These are phyloP conservation scores for Kazachstania viticola DNA, from an alignment of 805 yeast genomes.

Conservation along the genomic window DNA sequence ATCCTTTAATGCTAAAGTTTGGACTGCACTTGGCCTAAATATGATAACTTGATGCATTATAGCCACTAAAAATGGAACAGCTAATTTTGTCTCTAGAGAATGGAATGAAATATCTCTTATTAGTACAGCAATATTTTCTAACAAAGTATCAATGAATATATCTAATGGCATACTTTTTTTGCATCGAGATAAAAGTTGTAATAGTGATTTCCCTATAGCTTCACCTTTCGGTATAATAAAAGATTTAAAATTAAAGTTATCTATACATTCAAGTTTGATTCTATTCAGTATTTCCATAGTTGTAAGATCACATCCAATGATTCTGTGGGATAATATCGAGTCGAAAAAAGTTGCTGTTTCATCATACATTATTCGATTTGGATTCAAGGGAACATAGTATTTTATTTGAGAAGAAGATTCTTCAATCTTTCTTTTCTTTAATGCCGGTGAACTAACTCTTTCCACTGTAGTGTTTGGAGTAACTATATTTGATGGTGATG, in stretches of 20 bases:
- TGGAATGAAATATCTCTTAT: slow-evolving; percentile 21
- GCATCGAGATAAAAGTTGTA: slow-evolving; percentile 7
- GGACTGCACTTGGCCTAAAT: slow-evolving; percentile 55
- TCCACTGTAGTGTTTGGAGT: slow-evolving; percentile 2
- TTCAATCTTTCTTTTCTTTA: slow-evolving; percentile 9
- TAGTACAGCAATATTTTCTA: slow-evolving; percentile 18
- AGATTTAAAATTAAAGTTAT: slow-evolving; percentile 8
- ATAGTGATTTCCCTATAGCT: slow-evolving; percentile 18
- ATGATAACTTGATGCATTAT: slow-evolving; percentile 42
- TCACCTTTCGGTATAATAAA: slow-evolving; percentile 10
- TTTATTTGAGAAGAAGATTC: slow-evolving; percentile 1
- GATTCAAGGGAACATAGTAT: slow-evolving; percentile 8
- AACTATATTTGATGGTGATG: slow-evolving; percentile 3
- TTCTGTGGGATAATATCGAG: slow-evolving; percentile 12
- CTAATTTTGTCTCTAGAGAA: slow-evolving; percentile 16
- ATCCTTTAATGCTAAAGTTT: slow-evolving; percentile 26
- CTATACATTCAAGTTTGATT: slow-evolving; percentile 11
- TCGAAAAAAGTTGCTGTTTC: slow-evolving; percentile 19
- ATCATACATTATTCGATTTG: slow-evolving; percentile 13
- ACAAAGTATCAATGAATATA: slow-evolving; percentile 14
- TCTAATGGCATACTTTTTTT: slow-evolving; percentile 15
- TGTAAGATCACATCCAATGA: slow-evolving; percentile 17
- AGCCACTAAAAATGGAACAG: slow-evolving; percentile 49
- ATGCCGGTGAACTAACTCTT: slow-evolving; percentile 2
- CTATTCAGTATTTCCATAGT: slow-evolving; percentile 19